phyloP scores from a whole-genome alignment of 2,329 filamentous ascomycete species.

The Oidium heveae region DNA sequence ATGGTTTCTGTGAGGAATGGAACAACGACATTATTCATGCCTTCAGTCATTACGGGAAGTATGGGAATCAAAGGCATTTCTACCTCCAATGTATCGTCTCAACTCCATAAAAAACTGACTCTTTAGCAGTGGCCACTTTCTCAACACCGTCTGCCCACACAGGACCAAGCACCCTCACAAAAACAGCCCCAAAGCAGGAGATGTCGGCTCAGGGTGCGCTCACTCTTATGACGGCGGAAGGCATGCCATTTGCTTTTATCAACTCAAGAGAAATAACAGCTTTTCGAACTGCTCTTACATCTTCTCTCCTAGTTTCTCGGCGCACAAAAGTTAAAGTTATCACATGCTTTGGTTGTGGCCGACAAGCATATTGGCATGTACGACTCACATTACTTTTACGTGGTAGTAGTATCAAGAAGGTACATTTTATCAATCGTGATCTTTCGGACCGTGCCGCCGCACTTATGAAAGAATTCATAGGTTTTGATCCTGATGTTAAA shows the following conservation, averaged over 20 bases:
- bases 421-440: conserved; percentile 61
- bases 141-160: conserved; percentile 12
- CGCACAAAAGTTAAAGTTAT: conserved; percentile 50
- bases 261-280: conserved; percentile 53
- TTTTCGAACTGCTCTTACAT: conserved; percentile 54
- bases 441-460: conserved; percentile 32
- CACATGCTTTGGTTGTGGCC: conserved; percentile 66
- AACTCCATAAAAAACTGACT: conserved; percentile 1
- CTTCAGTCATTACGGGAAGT: conserved; percentile 34
- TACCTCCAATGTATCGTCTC: neutral
- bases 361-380: conserved; percentile 88
- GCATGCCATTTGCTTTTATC: conserved; percentile 38
- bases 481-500: conserved; percentile 20
- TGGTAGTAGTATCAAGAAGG: conserved; percentile 42
- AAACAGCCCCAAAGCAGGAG: conserved; percentile 15
- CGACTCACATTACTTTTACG: conserved; percentile 56
- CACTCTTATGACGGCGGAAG: conserved; percentile 38
- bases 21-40: conserved; percentile 48
- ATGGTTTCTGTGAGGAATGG: conserved; percentile 24
- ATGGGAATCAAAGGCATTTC: conserved; percentile 40
- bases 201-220: conserved; percentile 31
- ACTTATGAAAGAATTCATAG: conserved; percentile 24
- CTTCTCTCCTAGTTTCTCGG: conserved; percentile 35
- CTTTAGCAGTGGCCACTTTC: conserved; percentile 33
- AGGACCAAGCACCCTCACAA: neutral